Conservation (phyloP, 176 grass and related monocot genomes). For the Aegilops speltoides region DNA sequence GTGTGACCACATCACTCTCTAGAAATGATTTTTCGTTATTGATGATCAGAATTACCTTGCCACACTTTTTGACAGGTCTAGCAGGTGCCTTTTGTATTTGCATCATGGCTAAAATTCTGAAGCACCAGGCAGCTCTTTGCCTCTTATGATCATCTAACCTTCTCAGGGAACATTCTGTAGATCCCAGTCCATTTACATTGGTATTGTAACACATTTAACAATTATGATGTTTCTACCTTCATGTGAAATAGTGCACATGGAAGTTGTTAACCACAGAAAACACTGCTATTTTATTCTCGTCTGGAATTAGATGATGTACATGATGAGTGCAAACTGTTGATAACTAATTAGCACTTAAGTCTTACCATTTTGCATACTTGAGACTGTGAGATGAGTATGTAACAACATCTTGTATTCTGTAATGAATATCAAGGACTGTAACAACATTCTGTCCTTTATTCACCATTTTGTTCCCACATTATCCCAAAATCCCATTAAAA, state of each 20-base stretch:
- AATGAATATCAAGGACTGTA: background rate
- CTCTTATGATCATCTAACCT: background rate
- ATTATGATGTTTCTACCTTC: background rate
- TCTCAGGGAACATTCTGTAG: background rate
- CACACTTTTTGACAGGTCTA: background rate
- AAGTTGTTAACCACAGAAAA: background rate
- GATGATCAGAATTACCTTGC: background rate
- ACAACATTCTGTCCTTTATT: background rate
- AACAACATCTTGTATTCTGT: background rate
- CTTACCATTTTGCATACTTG: background rate
- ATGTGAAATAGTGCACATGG: conserved; percentile 17
- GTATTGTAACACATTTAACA: background rate
- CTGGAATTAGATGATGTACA: background rate
- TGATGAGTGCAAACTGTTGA: background rate
- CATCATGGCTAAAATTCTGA: conserved; percentile 6
- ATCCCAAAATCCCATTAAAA: background rate
- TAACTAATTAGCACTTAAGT: background rate
- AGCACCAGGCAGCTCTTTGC: background rate
- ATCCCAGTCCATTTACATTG: conserved; percentile 4
- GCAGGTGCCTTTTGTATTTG: background rate
- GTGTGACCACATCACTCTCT: no score
- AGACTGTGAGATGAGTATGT: background rate
- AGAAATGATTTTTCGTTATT: no score
- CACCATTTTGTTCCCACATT: background rate
- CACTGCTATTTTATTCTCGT: conserved; percentile 6